phyloP scores from a whole-genome alignment of 306 rosid species.

The Parietaria judaica region DNA sequence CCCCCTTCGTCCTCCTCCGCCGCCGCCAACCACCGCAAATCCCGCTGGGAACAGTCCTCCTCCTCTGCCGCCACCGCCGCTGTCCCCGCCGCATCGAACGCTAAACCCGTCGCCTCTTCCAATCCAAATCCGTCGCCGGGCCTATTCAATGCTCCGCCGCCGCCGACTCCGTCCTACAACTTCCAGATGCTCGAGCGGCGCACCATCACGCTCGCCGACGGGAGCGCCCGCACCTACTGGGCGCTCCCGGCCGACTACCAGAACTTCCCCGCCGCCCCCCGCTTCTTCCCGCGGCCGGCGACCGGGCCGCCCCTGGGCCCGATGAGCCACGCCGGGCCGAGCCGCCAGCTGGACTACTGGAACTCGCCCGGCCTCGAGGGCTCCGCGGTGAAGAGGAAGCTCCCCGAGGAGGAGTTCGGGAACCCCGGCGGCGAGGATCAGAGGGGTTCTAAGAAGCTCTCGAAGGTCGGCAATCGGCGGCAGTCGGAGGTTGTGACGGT shows the following conservation, averaged over 20 bases:
- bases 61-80: slow-evolving; percentile 10
- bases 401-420: slow-evolving; percentile 36
- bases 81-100: neutral
- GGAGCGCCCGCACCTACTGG: slow-evolving; percentile 79
- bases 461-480: slow-evolving; percentile 24
- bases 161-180: slow-evolving; percentile 82
- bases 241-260: slow-evolving; percentile 87
- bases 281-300: slow-evolving; percentile 26
- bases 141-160: slow-evolving; percentile 39
- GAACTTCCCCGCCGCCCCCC: slow-evolving; percentile 39
- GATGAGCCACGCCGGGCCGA: slow-evolving; percentile 27
- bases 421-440: slow-evolving; percentile 31
- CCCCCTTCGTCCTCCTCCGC: slow-evolving; percentile 34
- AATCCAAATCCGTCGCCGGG: slow-evolving; percentile 34
- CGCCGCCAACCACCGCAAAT: slow-evolving; percentile 50
- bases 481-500: neutral
- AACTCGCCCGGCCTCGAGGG: slow-evolving; percentile 46
- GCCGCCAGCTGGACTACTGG: slow-evolving; percentile 48
- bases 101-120: slow-evolving; percentile 29
- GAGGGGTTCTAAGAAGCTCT: slow-evolving; percentile 43
- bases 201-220: slow-evolving; percentile 79
- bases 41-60: slow-evolving; percentile 68
- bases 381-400: slow-evolving; percentile 55
- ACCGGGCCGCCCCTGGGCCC: slow-evolving; percentile 30
- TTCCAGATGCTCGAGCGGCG: slow-evolving; percentile 99